Base-by-base conservation (phyloP, 495 filamentous ascomycete species). In the Podospora australis region DNA sequence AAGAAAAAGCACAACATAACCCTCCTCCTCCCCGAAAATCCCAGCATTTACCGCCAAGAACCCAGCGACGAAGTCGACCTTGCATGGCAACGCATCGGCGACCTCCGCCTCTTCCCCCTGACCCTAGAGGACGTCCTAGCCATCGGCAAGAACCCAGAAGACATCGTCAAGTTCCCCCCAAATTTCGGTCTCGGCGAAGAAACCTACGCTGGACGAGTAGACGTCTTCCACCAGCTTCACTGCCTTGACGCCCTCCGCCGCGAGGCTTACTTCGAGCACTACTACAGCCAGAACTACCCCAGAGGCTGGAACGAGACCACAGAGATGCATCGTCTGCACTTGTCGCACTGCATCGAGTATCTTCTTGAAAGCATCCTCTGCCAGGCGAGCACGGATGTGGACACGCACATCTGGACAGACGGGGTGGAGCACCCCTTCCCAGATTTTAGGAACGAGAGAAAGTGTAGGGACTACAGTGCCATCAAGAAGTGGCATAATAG, bases 161-260 rank as follows among this genome's bases (percentile, higher is more conserved):
- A 38, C 4, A 32, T 30, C n/a, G 45, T 28, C 19, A 13, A 21
- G 6, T 17, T 48, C 30, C 34, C 45, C 3, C 3, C 30, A 5
- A 7, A 7, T 13, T 48, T 9, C 6, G 45, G 45, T 17, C 39
- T n/a, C 3, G 39, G 39, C 3, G 20, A 39, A 7, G 45, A 48
- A 6, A 21, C 8, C 22, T 48, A 48, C 45, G 7, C 35, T 6
- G 45, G 32, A 10, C 17, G 23, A 11, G 10, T 48, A 6, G 45
- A 48, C 34, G 45, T 39, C 4, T 48, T 48, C 34, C 45, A 48
- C 32, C 45, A 48, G 34, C 7, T 48, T 4, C 45, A 48, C 45
- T 48, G 45, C 22, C 49, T 52, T 11, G 34, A 52, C 19, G 22
- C 35, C 13, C 0, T 52, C 1, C 49, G 49, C 1, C 45, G 45